Percentiles rank a stretch among this genome's conserved stretches.
Evolutionary conservation across 2,329 filamentous ascomycete species (phyloP).

Genomic region (Fusarium dlaminii): DNA sequence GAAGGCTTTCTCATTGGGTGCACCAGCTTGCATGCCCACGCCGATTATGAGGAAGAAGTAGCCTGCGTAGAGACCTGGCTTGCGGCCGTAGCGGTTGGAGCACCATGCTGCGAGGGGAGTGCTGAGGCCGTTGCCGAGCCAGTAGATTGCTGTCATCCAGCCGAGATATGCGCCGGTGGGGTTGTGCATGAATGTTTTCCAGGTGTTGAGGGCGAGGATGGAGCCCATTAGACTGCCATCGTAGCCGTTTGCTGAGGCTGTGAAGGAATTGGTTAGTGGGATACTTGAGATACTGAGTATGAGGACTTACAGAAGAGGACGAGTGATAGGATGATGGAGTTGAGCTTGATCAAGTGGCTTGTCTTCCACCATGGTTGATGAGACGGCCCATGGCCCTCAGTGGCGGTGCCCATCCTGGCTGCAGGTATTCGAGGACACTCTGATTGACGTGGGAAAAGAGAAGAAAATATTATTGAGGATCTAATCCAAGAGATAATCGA

Average conservation of each 20-base stretch:
- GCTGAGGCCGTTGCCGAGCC: slow-evolving; percentile 34
- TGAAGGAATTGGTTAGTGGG: accelerated
- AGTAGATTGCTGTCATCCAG: slow-evolving; percentile 40
- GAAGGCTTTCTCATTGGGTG: not conserved
- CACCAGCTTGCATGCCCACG: slow-evolving; percentile 1
- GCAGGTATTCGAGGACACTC: accelerated
- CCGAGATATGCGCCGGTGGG: slow-evolving; percentile 34
- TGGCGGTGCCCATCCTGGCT: not conserved
- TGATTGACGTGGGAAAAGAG: not conserved
- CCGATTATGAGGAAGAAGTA: slow-evolving; percentile 6
- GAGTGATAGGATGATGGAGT: not conserved
- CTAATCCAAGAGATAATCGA: too few relatives aligned
- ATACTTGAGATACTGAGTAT: accelerated
- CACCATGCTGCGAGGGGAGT: slow-evolving; percentile 28
- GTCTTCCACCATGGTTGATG: not conserved
- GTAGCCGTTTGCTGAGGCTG: slow-evolving; percentile 12
- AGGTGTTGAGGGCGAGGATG: slow-evolving; percentile 27
- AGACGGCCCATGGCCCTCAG: not conserved
- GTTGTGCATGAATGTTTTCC: slow-evolving; percentile 35
- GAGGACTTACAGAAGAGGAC: not conserved
- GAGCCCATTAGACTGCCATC: slow-evolving; percentile 18
- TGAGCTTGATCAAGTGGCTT: not conserved
- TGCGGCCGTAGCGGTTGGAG: slow-evolving; percentile 2
- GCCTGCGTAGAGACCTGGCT: not conserved
- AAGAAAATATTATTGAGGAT: not conserved